A percentile compares a stretch with the other conserved stretches of the same genome.
Evolutionary conservation across 1,284 basidiomycete species (phyloP).

Genomic region (Ceratobasidium sp.): DNA sequence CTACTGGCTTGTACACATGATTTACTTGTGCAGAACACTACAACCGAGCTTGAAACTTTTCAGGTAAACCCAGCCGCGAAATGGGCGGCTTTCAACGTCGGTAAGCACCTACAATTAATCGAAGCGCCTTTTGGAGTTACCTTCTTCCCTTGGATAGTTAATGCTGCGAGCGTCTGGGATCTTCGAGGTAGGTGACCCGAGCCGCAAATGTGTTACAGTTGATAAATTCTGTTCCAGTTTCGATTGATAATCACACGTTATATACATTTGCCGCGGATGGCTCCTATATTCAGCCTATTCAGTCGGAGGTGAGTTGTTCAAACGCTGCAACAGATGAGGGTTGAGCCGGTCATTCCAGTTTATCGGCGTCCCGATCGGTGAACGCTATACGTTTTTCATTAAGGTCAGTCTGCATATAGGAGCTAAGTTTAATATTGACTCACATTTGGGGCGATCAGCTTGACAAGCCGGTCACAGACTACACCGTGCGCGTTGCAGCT

Average conservation of each 20-base stretch:
- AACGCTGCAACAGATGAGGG: background rate
- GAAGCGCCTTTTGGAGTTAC: background rate
- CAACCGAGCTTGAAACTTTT: conserved; percentile 13
- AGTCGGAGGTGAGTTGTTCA: conserved; percentile 33
- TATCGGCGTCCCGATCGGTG: conserved; percentile 31
- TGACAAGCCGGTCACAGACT: conserved; percentile 32
- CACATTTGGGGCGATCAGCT: background rate
- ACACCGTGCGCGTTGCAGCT: conserved; percentile 38
- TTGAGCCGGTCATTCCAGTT: background rate
- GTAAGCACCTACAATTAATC: background rate
- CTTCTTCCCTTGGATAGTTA: background rate
- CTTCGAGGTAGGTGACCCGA: background rate
- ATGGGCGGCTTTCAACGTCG: conserved; percentile 29
- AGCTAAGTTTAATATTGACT: no score
- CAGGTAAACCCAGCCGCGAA: conserved; percentile 20
- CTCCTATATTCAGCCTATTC: conserved; percentile 29
- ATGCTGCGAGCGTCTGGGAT: conserved; percentile 30
- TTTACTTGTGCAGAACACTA: conserved; percentile 1
- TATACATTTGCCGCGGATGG: conserved; percentile 40
- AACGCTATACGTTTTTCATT: conserved; percentile 37
- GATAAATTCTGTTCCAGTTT: background rate
- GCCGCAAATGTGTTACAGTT: background rate
- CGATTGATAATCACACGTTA: no score
- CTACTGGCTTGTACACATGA: no score
- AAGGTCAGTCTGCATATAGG: background rate